A percentile compares a stretch with the other conserved stretches of the same genome.
Evolutionary conservation across 768 basidiomycete species (phyloP).

Genomic region (Sporobolomyces phaffii): DNA sequence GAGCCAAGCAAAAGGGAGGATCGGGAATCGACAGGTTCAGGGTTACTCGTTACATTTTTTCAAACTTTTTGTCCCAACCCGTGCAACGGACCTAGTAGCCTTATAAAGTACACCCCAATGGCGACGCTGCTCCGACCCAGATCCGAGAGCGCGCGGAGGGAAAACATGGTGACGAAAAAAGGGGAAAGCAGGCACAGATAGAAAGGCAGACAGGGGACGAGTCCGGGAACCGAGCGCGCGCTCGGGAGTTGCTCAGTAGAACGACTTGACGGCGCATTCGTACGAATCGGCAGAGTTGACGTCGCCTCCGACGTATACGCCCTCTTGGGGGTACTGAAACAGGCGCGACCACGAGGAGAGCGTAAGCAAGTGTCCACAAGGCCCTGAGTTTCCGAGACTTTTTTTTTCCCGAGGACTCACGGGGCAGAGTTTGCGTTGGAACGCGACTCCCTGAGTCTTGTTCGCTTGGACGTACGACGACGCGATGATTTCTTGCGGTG

Average conservation of each 20-base stretch:
- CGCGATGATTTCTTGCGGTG: constrained; percentile 26
- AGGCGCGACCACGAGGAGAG: not conserved
- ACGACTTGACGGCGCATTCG: constrained; percentile 18
- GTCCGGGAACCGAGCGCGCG: too few species aligned
- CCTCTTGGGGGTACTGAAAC: constrained; percentile 28
- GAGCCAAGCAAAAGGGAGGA: too few species aligned
- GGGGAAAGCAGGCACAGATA: constrained; percentile 6
- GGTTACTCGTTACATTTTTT: too few species aligned
- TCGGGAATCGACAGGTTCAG: too few species aligned
- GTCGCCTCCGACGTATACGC: constrained; percentile 34
- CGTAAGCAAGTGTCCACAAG: not conserved
- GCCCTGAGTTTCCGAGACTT: too few species aligned
- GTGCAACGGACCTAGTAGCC: too few species aligned
- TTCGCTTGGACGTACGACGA: constrained; percentile 17
- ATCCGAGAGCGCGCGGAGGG: too few species aligned
- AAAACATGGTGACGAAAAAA: too few species aligned
- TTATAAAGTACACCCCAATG: too few species aligned
- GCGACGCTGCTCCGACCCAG: too few species aligned
- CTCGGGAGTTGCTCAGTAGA: not conserved
- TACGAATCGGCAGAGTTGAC: constrained; percentile 29
- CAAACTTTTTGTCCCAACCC: too few species aligned
- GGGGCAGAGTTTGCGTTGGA: constrained; percentile 30
- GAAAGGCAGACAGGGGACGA: not conserved
- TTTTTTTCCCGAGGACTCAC: constrained; percentile 6
- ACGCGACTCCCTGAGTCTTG: not conserved